Conservation (phyloP, 345 rosid species). For the Melastoma malabathricum region DNA sequence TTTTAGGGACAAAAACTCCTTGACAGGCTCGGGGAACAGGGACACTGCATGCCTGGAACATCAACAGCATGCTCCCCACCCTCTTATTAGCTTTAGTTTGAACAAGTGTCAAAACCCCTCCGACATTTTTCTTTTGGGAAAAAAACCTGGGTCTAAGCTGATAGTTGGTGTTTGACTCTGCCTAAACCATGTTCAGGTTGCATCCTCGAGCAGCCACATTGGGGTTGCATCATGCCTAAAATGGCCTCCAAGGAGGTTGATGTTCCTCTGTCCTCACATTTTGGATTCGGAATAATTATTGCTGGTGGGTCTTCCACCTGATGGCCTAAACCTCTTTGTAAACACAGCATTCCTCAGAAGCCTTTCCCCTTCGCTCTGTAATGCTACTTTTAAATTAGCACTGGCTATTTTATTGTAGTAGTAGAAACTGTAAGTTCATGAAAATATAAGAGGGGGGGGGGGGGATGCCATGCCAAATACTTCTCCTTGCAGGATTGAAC, state of each 20-base stretch:
- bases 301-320: too few relatives aligned
- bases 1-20: background rate
- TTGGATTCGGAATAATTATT: constrained; percentile 68
- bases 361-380: too few relatives aligned
- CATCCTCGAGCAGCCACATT: constrained; percentile 64
- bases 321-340: too few relatives aligned
- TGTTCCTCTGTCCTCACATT: constrained; percentile 80
- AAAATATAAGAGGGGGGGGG: too few relatives aligned
- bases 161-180: background rate
- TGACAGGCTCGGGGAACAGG: constrained; percentile 93
- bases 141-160: background rate
- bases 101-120: too few relatives aligned
- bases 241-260: constrained; percentile 91
- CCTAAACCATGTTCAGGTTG: constrained; percentile 32
- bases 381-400: too few relatives aligned
- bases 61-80: constrained; percentile 14
- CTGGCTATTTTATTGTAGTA: too few relatives aligned
- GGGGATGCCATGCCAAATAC: too few relatives aligned
- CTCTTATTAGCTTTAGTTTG: background rate
- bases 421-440: too few relatives aligned
- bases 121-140: background rate
- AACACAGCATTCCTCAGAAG: too few relatives aligned
- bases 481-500: too few relatives aligned
- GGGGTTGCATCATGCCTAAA: constrained; percentile 75
- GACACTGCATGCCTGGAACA: constrained; percentile 79